Evolutionary conservation across 495 filamentous ascomycete genomes (phyloP), one percentile per base, ranked within the genome.

Genomic region (Glonium stellatum): DNA sequence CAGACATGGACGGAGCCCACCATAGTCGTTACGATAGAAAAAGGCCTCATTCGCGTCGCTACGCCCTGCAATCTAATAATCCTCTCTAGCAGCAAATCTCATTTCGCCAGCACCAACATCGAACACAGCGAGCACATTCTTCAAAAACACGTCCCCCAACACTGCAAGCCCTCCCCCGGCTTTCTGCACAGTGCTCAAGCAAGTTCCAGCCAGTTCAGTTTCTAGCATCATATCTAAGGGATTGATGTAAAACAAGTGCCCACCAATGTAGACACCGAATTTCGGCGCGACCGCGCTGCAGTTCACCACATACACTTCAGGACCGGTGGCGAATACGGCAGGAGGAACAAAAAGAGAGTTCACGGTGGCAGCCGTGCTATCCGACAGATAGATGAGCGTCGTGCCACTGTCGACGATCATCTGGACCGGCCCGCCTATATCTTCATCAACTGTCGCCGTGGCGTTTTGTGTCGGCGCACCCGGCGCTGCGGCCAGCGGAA

Each of bases 81-180:
- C 18, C 47, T 18, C 21, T 21, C 18, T 27, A 11, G 11, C 47
- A 3, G 47, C 13, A 22, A 50, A 22, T 21, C 47, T 50, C 47
- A 50, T 27, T 18, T 55, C 9, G 19, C 34, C 75, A 57, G 71
- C 72, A 9, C 81, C 83, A 48, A 87, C 73, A 72, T 87, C 82
- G 65, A 83, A 85, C 9, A 84, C 79, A 0, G 76, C 75, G 13
- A 88, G 66, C 0, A 85, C 84, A 64, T 81, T 85, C 69, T 83
- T 85, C 74, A 86, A 73, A 63, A 85, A 88, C 0, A 76, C 75
- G 60, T 82, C 80, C 1, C 85, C 85, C 19, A 89, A 61, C 22
- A 88, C 82, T 34, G 57, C 58, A 59, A 71, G 49, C 19, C 63
- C 65, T 0, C 44, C 31, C 10, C 47, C 56, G 10, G 47, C 46